phyloP scores from a whole-genome alignment of 1,284 basidiomycete species.

The Trametes hirsuta region DNA sequence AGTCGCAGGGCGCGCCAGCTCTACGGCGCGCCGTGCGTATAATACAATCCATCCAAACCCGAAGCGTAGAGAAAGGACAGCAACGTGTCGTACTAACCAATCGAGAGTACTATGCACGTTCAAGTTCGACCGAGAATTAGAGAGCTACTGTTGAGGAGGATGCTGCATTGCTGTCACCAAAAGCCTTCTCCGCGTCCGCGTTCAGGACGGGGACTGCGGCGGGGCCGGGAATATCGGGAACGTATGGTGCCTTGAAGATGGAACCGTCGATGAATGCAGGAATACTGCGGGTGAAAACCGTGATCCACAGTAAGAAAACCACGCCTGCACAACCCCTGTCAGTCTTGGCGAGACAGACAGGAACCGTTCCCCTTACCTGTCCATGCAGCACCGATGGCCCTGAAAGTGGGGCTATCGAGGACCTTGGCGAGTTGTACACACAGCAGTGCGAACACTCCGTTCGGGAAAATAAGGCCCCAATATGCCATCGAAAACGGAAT shows the following conservation, averaged over 20 bases:
- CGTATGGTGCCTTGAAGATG: constrained; percentile 48
- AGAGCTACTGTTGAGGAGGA: constrained; percentile 18
- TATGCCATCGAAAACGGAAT: constrained; percentile 47
- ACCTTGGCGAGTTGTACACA: constrained; percentile 49
- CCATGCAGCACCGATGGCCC: constrained; percentile 36
- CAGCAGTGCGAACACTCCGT: constrained; percentile 50
- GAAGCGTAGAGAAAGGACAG: neutral
- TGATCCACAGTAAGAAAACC: constrained; percentile 51
- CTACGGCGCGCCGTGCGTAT: constrained; percentile 19
- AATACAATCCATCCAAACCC: constrained; percentile 18
- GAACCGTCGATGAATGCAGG: constrained; percentile 46
- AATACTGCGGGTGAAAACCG: constrained; percentile 44
- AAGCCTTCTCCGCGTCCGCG: constrained; percentile 21
- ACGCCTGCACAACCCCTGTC: constrained; percentile 32
- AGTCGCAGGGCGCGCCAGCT: constrained; percentile 8
- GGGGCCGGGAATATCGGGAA: constrained; percentile 31
- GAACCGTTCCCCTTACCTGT: constrained; percentile 28
- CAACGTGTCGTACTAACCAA: neutral
- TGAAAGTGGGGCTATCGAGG: constrained; percentile 44
- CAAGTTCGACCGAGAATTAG: neutral
- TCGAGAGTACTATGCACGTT: too few relatives aligned
- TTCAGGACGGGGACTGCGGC: neutral
- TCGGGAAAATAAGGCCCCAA: constrained; percentile 57
- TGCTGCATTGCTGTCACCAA: constrained; percentile 6
- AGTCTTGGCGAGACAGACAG: neutral